Base-by-base conservation (phyloP, 1,139 yeast genomes). In the Lodderomyces theae region DNA sequence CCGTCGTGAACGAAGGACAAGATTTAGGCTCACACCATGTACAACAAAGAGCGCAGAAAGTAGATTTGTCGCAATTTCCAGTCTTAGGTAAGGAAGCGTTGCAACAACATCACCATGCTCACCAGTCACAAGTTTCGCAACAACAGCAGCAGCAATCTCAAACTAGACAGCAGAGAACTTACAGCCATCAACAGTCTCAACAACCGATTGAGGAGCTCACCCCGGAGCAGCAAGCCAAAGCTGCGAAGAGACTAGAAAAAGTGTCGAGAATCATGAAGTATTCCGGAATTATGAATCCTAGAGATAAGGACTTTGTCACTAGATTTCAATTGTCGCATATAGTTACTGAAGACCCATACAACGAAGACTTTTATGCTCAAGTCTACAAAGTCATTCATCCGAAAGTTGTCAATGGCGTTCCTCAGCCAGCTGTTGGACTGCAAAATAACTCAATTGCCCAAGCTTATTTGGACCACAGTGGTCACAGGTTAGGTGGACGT, bases 341-440 rank as follows among this genome's bases (percentile, higher is more conserved):
- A 64, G 97, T 92, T 35, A 86, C 97, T 15, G 97, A 90, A 44
- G 98, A 94, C 61, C 98, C 98, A 9, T 88, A 86, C 62, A 89
- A 88, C 56, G 98, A 92, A 62, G 98, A 94, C 66, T 94, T 92
- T 57, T 92, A 92, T 60, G 89, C 86, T 56, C 97, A 92, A 63
- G 97, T 94, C 32, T 87, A 80, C 66, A 86, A 90, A 58, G 89
- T 92, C 37, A 79, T 92, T 56, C 94, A 77, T 52, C 77, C 78
- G 21, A 72, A 83, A 58, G 53, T 71, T 67, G 66, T 64, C 58
- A 55, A 62, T 56, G 56, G 69, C 50, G 35, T 75, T 67, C 64
- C 74, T 66, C 58, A 60, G 28, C 63, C 79, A 65, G 40, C 31
- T 4, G 32, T 16, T 13, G 39, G 35, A 45, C 24, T 34, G 64